Evolutionary conservation across 208 protist genomes (phyloP).

Genomic region (Acanthamoeba healyi): DNA sequence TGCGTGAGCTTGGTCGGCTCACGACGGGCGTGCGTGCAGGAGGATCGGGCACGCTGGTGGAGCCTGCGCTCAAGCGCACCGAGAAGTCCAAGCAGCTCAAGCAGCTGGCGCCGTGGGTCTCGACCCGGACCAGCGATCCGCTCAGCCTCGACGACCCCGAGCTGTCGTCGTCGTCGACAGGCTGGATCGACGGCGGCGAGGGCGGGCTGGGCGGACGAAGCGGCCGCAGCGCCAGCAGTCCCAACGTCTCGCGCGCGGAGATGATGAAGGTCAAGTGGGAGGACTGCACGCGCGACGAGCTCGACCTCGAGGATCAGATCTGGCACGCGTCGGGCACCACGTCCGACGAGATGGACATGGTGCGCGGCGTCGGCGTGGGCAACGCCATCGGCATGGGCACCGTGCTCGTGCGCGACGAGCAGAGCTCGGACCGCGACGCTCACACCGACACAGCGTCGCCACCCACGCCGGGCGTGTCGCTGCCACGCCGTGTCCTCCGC

Average conservation of each 20-base stretch:
- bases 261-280: neutral
- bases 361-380: neutral
- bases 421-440: neutral
- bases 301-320: neutral
- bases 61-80: neutral
- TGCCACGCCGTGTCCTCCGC: neutral
- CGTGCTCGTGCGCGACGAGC: neutral
- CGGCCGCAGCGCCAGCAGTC: conserved; percentile 23
- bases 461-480: neutral
- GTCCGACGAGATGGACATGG: neutral
- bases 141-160: neutral
- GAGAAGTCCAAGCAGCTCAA: conserved; percentile 1
- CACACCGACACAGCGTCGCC: neutral
- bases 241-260: conserved; percentile 1
- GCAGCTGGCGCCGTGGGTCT: neutral
- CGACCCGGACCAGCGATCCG: neutral
- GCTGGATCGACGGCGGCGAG: neutral
- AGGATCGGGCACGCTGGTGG: neutral
- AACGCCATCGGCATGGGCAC: conserved; percentile 3
- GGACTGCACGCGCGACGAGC: neutral
- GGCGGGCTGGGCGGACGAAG: neutral
- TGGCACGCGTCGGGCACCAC: neutral
- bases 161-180: no score
- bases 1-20: neutral
- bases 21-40: no score